Conservation (phyloP, 2,329 filamentous ascomycete genomes). For the Nigrospora oryzae region DNA sequence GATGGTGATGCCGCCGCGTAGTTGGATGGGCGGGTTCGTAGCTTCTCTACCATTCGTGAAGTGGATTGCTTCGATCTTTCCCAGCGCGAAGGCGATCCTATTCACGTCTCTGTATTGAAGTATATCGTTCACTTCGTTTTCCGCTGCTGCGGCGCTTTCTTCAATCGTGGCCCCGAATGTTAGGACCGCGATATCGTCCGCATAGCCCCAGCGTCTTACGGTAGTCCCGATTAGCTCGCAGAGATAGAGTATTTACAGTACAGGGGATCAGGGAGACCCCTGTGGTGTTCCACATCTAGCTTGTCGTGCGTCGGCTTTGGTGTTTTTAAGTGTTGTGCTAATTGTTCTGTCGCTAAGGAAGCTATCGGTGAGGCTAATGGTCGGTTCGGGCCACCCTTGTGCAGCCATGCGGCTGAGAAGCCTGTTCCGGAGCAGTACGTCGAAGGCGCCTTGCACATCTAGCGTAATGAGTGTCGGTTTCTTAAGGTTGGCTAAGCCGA, state of each 20-base stretch:
- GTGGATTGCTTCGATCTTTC: constrained; percentile 14
- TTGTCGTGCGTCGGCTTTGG: neutral
- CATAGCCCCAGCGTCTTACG: constrained; percentile 8
- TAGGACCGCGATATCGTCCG: constrained; percentile 11
- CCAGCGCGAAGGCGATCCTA: constrained; percentile 9
- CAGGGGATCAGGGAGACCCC: constrained; percentile 3
- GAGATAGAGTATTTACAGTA: constrained; percentile 5
- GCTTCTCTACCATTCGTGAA: constrained; percentile 5
- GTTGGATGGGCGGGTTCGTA: neutral
- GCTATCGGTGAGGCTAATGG: neutral
- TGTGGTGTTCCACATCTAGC: constrained; percentile 1
- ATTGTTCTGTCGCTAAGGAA: neutral
- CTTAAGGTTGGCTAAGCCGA: too few relatives aligned
- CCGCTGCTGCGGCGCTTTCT: constrained; percentile 5
- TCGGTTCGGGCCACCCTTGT: neutral
- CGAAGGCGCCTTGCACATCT: constrained; percentile 5
- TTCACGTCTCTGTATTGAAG: constrained; percentile 8
- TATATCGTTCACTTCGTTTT: constrained; percentile 4
- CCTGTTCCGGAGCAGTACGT: constrained; percentile 1
- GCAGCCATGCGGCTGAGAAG: constrained; percentile 1
- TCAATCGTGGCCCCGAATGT: constrained; percentile 5
- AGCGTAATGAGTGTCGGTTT: too few relatives aligned
- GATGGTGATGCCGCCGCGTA: constrained; percentile 1
- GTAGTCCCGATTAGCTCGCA: neutral
- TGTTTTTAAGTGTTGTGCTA: constrained; percentile 1